Conservation (phyloP, 495 filamentous ascomycete species). For the Penicillium lividum region DNA sequence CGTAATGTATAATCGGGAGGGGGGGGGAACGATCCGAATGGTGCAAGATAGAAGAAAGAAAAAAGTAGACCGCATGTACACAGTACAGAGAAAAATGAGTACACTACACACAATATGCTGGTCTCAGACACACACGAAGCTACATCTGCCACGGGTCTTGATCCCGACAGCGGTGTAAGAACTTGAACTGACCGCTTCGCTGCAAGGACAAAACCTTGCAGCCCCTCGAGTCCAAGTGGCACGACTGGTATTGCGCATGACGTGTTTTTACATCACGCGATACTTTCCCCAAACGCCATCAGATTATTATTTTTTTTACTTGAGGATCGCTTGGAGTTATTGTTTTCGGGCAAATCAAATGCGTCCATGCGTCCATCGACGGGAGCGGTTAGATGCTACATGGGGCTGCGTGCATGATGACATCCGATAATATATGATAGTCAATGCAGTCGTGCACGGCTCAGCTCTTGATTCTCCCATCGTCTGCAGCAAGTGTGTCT, state of each 20-base stretch:
- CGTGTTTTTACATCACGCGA: slow-evolving; percentile 25
- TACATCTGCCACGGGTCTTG: slow-evolving; percentile 8
- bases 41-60: neutral
- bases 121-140: slow-evolving; percentile 27
- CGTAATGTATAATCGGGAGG: neutral
- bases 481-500: slow-evolving; percentile 14
- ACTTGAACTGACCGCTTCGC: slow-evolving; percentile 35
- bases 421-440: slow-evolving; percentile 15
- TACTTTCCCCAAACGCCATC: slow-evolving; percentile 2
- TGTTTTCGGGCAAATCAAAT: neutral
- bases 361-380: neutral
- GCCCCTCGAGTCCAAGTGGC: slow-evolving; percentile 18
- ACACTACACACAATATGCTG: neutral
- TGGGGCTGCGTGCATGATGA: slow-evolving; percentile 4
- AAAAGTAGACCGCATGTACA: neutral
- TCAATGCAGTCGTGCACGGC: slow-evolving; percentile 19
- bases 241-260: slow-evolving; percentile 12
- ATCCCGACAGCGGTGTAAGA: slow-evolving; percentile 29
- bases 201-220: slow-evolving; percentile 36
- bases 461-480: slow-evolving; percentile 21
- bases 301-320: neutral
- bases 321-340: neutral
- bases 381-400: slow-evolving; percentile 1
- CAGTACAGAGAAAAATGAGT: neutral
- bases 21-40: neutral